These are phyloP conservation scores for Psidium guajava DNA, from an alignment of 345 rosid genomes.

Conservation along the genomic window DNA sequence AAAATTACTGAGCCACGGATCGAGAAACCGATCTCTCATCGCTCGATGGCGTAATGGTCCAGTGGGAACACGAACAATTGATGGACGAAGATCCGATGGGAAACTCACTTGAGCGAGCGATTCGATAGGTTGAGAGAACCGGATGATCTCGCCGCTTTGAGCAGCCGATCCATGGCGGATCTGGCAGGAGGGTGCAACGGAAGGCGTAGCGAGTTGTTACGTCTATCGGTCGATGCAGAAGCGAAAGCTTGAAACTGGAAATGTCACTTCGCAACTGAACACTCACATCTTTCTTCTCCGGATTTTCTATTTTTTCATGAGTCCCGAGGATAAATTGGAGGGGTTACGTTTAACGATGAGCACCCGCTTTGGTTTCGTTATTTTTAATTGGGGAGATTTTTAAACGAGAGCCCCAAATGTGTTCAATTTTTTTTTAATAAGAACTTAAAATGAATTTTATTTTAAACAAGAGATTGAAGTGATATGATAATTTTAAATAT, in stretches of 20 bases:
- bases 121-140: constrained; percentile 94
- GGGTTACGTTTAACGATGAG: too few species aligned
- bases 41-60: neutral
- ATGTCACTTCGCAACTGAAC: neutral
- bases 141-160: constrained; percentile 72
- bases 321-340: too few species aligned
- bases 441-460: too few species aligned
- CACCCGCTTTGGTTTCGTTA: too few species aligned
- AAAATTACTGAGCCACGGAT: neutral
- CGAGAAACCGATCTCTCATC: neutral
- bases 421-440: too few species aligned
- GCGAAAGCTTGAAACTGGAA: neutral
- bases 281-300: neutral
- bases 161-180: constrained; percentile 1
- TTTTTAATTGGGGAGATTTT: too few species aligned
- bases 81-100: neutral
- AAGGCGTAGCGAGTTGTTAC: neutral
- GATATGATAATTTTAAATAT: too few species aligned
- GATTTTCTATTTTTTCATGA: too few species aligned
- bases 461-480: too few species aligned
- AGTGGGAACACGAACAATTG: neutral
- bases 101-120: constrained; percentile 66
- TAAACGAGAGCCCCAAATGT: too few species aligned
- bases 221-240: neutral
- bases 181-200: neutral